Evolutionary conservation across 2,329 filamentous ascomycete genomes (phyloP).

Genomic region (Thelonectria discophora): DNA sequence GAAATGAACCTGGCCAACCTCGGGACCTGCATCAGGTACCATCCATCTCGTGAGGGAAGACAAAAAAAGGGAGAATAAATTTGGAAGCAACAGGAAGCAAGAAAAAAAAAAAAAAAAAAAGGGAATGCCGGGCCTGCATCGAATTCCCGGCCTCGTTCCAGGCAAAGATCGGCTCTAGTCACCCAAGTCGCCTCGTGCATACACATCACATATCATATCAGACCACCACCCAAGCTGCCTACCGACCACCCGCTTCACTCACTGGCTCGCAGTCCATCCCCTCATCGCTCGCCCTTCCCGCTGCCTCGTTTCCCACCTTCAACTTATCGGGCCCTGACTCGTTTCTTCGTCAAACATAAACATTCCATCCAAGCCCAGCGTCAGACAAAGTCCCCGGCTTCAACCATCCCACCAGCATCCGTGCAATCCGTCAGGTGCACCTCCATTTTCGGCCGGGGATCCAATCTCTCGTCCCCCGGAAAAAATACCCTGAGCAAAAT

Average conservation of each 20-base stretch:
- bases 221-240: slow-evolving; percentile 38
- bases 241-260: no score
- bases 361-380: background rate
- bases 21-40: slow-evolving; percentile 9
- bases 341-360: background rate
- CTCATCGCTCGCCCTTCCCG: background rate
- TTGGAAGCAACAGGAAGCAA: no score
- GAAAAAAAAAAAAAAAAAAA: no score
- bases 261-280: background rate
- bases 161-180: slow-evolving; percentile 3
- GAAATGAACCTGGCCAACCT: background rate
- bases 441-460: slow-evolving; percentile 8
- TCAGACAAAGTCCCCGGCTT: no score
- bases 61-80: no score
- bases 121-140: background rate
- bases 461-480: slow-evolving; percentile 26
- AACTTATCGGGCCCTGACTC: no score
- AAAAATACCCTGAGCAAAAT: slow-evolving; percentile 18
- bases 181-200: slow-evolving; percentile 33
- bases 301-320: background rate
- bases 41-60: background rate
- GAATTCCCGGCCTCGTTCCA: background rate
- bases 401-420: slow-evolving; percentile 19
- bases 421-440: slow-evolving; percentile 26
- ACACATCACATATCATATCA: slow-evolving; percentile 29